Conservation (phyloP, 228 moss, liverwort and hornwort genomes). For the Sphagnum magellanicum region DNA sequence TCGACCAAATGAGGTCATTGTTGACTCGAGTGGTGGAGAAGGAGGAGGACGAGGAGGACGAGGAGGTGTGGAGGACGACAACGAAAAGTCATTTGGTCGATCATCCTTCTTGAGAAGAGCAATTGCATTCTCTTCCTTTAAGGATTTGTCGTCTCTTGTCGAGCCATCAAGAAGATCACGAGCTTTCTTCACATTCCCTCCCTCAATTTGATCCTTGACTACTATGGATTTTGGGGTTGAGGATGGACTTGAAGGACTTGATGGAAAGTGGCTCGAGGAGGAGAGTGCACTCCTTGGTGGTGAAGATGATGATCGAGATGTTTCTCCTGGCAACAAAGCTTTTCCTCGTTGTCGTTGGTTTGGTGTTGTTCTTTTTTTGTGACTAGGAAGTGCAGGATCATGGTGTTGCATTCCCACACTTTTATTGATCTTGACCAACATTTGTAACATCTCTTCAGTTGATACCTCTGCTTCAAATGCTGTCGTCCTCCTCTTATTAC, state of each 20-base stretch:
- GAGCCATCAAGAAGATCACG: not conserved
- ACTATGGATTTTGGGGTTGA: not conserved
- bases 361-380: not conserved
- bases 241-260: conserved; percentile 3
- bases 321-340: conserved; percentile 1
- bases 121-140: too few species aligned
- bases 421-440: conserved; percentile 2
- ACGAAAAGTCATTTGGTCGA: too few species aligned
- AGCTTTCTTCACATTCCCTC: not conserved
- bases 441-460: not conserved
- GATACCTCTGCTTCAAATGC: too few species aligned
- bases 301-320: not conserved
- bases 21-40: not conserved
- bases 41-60: too few species aligned
- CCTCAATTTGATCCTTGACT: not conserved
- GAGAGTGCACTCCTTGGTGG: not conserved
- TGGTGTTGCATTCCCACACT: conserved; percentile 10
- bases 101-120: too few species aligned
- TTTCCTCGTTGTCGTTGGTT: too few species aligned
- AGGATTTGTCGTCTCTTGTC: not conserved
- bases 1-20: conserved; percentile 38
- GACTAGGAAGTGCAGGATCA: conserved; percentile 7
- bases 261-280: conserved; percentile 1
- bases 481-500: too few species aligned
- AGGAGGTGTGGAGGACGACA: too few species aligned